These are phyloP conservation scores for Phoenix roebelenii DNA, from an alignment of 176 grass and related monocot genomes.

Conservation along the genomic window DNA sequence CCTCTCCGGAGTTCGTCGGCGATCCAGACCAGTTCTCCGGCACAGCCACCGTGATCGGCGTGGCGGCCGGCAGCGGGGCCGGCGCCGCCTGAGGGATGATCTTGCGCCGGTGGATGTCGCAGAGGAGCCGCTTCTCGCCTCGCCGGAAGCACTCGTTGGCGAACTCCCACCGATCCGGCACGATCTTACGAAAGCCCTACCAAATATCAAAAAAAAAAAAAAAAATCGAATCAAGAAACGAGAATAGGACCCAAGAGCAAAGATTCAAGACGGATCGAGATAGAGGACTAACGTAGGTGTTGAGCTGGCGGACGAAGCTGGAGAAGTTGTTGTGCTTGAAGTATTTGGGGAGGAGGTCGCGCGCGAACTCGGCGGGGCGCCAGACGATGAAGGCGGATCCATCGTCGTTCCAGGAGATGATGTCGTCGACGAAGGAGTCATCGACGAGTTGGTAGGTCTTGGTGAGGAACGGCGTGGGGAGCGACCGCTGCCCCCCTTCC, in stretches of 20 bases:
- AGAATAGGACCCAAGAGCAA: background rate
- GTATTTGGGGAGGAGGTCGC: constrained; percentile 82
- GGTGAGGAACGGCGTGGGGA: constrained; percentile 81
- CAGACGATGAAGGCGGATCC: constrained; percentile 79
- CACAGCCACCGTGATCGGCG: constrained; percentile 40
- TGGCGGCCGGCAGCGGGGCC: background rate
- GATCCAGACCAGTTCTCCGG: constrained; percentile 28
- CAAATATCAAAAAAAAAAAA: background rate
- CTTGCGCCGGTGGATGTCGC: constrained; percentile 69
- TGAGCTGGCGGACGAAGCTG: constrained; percentile 94
- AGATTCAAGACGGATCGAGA: too few species aligned
- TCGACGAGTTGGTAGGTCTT: constrained; percentile 96
- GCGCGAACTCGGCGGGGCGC: constrained; percentile 73
- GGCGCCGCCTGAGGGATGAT: constrained; percentile 6
- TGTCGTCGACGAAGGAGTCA: constrained; percentile 62
- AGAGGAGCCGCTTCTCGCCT: constrained; percentile 49
- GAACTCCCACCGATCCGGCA: constrained; percentile 84
- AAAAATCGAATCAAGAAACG: background rate
- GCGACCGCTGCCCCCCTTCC: constrained; percentile 25
- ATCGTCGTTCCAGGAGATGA: constrained; percentile 81
- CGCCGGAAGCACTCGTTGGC: constrained; percentile 70
- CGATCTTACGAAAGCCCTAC: constrained; percentile 76
- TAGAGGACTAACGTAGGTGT: constrained; percentile 55
- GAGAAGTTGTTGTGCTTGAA: constrained; percentile 99
- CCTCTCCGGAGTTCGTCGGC: constrained; percentile 42